These are phyloP conservation scores for Pythium plurisporium DNA, from an alignment of 352 stramenopile genomes.

Conservation along the genomic window DNA sequence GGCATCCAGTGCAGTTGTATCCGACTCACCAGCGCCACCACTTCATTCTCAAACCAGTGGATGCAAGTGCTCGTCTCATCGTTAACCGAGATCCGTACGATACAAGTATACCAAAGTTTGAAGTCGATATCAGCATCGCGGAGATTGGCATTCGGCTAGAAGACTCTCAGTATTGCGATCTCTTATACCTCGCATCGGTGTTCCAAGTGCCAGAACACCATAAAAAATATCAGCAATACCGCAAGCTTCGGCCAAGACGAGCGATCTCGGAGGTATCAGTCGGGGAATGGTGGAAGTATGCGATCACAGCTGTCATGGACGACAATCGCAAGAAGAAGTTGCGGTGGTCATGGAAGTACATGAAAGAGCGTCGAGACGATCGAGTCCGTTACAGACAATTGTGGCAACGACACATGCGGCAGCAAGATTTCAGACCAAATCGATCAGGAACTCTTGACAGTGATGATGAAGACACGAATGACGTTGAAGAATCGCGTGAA, in stretches of 20 bases:
- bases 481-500: conserved; percentile 14
- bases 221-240: conserved; percentile 75
- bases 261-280: conserved; percentile 45
- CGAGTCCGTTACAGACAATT: conserved; percentile 63
- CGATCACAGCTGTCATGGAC: conserved; percentile 55
- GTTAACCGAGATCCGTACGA: conserved; percentile 82
- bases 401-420: conserved; percentile 42
- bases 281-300: conserved; percentile 80
- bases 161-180: conserved; percentile 85
- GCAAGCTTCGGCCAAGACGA: conserved; percentile 50
- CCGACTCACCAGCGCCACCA: conserved; percentile 72
- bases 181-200: conserved; percentile 71
- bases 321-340: conserved; percentile 60
- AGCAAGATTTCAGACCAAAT: conserved; percentile 26
- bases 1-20: conserved; percentile 66
- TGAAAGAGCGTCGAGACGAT: conserved; percentile 79
- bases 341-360: conserved; percentile 78
- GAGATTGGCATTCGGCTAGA: conserved; percentile 79
- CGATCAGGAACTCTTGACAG: conserved; percentile 40
- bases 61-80: conserved; percentile 73
- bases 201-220: conserved; percentile 72
- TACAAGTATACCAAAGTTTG: conserved; percentile 70
- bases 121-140: conserved; percentile 73
- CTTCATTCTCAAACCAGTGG: conserved; percentile 81
- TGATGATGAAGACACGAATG: conserved; percentile 50